phyloP scores from a whole-genome alignment of 768 basidiomycete species.

The Macrocybe gigantea region DNA sequence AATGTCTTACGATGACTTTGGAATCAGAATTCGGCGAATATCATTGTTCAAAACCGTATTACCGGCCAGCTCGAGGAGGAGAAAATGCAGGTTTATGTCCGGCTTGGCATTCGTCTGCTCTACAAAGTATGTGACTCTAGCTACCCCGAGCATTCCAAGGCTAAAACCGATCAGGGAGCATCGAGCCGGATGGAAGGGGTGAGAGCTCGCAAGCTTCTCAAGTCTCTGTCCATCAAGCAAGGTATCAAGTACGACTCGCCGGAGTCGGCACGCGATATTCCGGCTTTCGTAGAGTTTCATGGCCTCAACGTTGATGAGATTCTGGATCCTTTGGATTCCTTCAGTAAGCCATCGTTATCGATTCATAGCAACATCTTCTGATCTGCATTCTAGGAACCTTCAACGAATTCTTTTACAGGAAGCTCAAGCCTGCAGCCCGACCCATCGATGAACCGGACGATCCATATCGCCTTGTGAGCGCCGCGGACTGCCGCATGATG shows the following conservation, averaged over 20 bases:
- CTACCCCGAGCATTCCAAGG: not conserved
- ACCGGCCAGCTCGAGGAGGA: constrained; percentile 94
- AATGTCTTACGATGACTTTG: constrained; percentile 2
- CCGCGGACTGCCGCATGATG: constrained; percentile 97
- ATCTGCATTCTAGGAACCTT: constrained; percentile 60
- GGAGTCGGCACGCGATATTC: constrained; percentile 80
- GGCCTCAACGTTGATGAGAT: constrained; percentile 80
- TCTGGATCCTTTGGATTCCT: constrained; percentile 73
- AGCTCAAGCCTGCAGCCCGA: constrained; percentile 79
- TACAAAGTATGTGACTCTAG: constrained; percentile 56
- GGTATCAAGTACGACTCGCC: constrained; percentile 89
- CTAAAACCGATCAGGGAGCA: constrained; percentile 49
- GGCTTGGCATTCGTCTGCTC: constrained; percentile 85
- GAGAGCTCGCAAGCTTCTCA: constrained; percentile 79
- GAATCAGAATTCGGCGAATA: constrained; percentile 88
- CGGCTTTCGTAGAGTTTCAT: constrained; percentile 86
- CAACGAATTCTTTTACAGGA: constrained; percentile 91
- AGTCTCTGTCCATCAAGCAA: constrained; percentile 89
- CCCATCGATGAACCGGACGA: constrained; percentile 71
- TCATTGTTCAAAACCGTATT: constrained; percentile 91
- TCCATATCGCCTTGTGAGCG: constrained; percentile 73
- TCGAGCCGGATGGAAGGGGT: constrained; percentile 85
- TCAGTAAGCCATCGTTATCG: constrained; percentile 46
- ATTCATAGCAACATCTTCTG: not conserved
- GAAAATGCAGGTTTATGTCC: constrained; percentile 94